Evolutionary conservation across 1,284 basidiomycete genomes (phyloP), one percentile per base, ranked within the genome.

Genomic region (Gymnopus androsaceus): DNA sequence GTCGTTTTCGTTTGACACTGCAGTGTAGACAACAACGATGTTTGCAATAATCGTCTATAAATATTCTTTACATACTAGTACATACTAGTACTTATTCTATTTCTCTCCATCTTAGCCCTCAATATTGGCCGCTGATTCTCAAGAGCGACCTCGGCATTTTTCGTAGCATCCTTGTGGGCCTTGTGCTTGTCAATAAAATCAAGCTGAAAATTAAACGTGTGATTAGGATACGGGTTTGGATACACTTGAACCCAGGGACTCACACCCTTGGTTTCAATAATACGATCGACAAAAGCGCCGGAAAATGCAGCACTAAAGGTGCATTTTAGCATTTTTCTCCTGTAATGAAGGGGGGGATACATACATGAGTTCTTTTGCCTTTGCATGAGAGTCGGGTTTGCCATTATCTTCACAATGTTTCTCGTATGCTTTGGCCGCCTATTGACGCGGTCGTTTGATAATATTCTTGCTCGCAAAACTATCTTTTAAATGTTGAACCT

Each of bases 401-500:
- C 82, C 82, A 49, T 83, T 77, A 47, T 36, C 48, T 14, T 63
- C 73, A 54, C 66, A 62, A 64, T 82, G 80, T 31, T 52, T 52
- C 25, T 42, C 51, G 7, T 52, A 52, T 8, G 51, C 40, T 45
- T 53, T 44, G 12, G 34, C 40, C 5, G 50, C 50, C 50, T 44
- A 23, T 12, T 25, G n/a, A n/a, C n/a, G n/a, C n/a, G n/a, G n/a
- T n/a, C n/a, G n/a, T n/a, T n/a, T n/a, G n/a, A n/a, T n/a, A n/a
- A n/a, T n/a, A n/a, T n/a, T n/a, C n/a, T n/a, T n/a, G n/a, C n/a
- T n/a, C n/a, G n/a, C n/a, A n/a, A n/a, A n/a, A n/a, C n/a, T n/a
- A n/a, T n/a, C n/a, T n/a, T n/a, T n/a, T n/a, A n/a, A n/a, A n/a
- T n/a, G n/a, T n/a, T n/a, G 17, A 15, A 27, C 40, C 1, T 9